phyloP scores from a whole-genome alignment of 2,329 filamentous ascomycete species.

The Penicillium crustosum region DNA sequence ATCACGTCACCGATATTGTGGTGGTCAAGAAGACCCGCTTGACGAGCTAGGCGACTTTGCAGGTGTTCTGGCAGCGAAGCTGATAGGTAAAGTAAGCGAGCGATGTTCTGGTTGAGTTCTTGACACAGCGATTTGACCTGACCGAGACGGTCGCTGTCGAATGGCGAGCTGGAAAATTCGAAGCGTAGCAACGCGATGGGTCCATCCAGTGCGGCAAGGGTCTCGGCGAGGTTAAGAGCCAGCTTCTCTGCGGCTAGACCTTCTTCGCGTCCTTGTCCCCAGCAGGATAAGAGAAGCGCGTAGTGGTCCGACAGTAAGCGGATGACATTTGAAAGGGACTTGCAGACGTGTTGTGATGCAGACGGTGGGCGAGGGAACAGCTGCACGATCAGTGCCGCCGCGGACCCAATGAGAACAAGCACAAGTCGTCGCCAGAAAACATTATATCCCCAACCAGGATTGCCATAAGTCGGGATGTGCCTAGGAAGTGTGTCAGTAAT shows the following conservation, averaged over 20 bases:
- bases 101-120: slow-evolving; percentile 35
- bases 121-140: slow-evolving; percentile 37
- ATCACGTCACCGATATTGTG: slow-evolving; percentile 52
- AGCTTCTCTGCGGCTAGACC: slow-evolving; percentile 32
- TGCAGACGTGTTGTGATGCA: slow-evolving; percentile 47
- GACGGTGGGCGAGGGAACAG: slow-evolving; percentile 51
- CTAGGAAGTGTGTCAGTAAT: slow-evolving; percentile 16
- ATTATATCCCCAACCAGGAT: slow-evolving; percentile 49
- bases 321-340: slow-evolving; percentile 47
- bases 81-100: slow-evolving; percentile 38
- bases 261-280: slow-evolving; percentile 34
- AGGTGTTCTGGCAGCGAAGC: slow-evolving; percentile 40
- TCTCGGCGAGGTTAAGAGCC: slow-evolving; percentile 34
- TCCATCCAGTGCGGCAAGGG: slow-evolving; percentile 34
- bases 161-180: slow-evolving; percentile 43
- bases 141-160: slow-evolving; percentile 35
- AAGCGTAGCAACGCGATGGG: slow-evolving; percentile 38
- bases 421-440: slow-evolving; percentile 51
- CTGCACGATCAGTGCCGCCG: slow-evolving; percentile 47
- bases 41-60: slow-evolving; percentile 41
- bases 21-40: slow-evolving; percentile 46
- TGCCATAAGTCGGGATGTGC: slow-evolving; percentile 47
- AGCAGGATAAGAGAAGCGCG: slow-evolving; percentile 50
- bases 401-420: slow-evolving; percentile 49
- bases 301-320: slow-evolving; percentile 51